A percentile compares a stretch with the other conserved stretches of the same genome.
phyloP scores from a whole-genome alignment of 345 rosid genomes.

The Hibiscus syriacus region DNA sequence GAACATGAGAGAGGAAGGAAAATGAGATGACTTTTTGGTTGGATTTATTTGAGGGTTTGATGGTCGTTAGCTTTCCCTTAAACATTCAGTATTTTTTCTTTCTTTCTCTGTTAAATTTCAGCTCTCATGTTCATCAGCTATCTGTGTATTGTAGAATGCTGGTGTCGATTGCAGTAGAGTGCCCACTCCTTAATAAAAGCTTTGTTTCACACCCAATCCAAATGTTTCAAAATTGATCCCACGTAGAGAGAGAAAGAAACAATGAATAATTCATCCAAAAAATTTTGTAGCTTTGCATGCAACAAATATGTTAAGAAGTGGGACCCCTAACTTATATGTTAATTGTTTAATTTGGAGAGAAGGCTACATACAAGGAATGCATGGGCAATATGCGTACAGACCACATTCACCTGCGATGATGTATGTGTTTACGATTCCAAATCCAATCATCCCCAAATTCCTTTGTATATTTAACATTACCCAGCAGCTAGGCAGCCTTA shows the following conservation, averaged over 20 bases:
- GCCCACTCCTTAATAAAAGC: no score
- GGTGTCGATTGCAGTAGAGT: constrained; percentile 12
- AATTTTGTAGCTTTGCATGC: no score
- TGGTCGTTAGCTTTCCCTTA: background rate
- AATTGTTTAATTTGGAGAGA: background rate
- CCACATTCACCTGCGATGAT: constrained; percentile 27
- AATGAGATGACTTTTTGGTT: constrained; percentile 9
- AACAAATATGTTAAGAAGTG: no score
- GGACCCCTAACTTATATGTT: background rate
- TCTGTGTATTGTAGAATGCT: background rate
- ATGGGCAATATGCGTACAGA: constrained; percentile 33
- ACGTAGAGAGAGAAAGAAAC: no score
- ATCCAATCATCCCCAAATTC: constrained; percentile 10
- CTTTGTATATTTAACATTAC: background rate
- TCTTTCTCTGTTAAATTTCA: constrained; percentile 11
- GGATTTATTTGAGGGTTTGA: no score
- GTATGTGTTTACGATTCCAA: constrained; percentile 35
- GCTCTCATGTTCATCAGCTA: constrained; percentile 30
- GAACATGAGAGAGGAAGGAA: background rate
- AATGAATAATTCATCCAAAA: no score
- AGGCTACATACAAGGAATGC: constrained; percentile 12
- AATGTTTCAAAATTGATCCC: no score
- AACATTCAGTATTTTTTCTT: constrained; percentile 26
- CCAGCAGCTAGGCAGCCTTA: no score
- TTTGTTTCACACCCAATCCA: no score